phyloP scores from a whole-genome alignment of 192 early-diverging fungal genomes.

The Helicostylum pulchrum region DNA sequence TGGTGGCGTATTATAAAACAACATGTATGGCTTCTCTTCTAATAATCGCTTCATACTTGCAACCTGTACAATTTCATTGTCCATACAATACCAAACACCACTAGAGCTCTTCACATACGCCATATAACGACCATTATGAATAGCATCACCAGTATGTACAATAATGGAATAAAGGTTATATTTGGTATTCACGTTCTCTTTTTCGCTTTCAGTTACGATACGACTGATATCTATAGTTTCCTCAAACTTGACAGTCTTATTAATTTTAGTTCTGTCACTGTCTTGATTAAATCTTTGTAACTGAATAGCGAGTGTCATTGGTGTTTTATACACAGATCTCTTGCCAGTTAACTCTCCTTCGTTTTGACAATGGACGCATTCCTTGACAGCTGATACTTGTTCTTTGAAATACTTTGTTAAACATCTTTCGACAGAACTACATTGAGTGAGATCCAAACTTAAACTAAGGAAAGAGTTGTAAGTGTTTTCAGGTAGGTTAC shows the following conservation, averaged over 20 bases:
- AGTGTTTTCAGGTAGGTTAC: constrained; percentile 67
- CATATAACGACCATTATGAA: constrained; percentile 80
- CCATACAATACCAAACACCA: constrained; percentile 78
- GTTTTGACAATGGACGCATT: constrained; percentile 22
- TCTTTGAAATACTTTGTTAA: constrained; percentile 52
- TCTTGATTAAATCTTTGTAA: constrained; percentile 24
- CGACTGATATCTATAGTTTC: constrained; percentile 27
- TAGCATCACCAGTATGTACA: constrained; percentile 70
- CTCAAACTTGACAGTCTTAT: constrained; percentile 22
- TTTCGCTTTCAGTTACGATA: constrained; percentile 31
- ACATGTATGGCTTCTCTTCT: constrained; percentile 71
- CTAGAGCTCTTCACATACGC: constrained; percentile 74
- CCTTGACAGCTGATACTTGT: background rate
- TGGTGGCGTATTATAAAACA: constrained; percentile 52
- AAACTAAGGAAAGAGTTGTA: constrained; percentile 73
- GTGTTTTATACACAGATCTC: constrained; percentile 21
- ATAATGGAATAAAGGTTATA: constrained; percentile 75
- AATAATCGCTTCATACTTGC: constrained; percentile 70
- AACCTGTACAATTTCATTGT: constrained; percentile 68
- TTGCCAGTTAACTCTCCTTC: background rate
- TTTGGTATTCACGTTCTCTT: constrained; percentile 23
- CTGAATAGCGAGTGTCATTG: constrained; percentile 22
- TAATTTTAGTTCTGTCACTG: constrained; percentile 60
- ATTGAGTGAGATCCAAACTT: constrained; percentile 71
- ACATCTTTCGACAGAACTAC: constrained; percentile 62